These are phyloP conservation scores for Eutypella sp. DNA, from an alignment of 2,329 filamentous ascomycete genomes.

Conservation along the genomic window DNA sequence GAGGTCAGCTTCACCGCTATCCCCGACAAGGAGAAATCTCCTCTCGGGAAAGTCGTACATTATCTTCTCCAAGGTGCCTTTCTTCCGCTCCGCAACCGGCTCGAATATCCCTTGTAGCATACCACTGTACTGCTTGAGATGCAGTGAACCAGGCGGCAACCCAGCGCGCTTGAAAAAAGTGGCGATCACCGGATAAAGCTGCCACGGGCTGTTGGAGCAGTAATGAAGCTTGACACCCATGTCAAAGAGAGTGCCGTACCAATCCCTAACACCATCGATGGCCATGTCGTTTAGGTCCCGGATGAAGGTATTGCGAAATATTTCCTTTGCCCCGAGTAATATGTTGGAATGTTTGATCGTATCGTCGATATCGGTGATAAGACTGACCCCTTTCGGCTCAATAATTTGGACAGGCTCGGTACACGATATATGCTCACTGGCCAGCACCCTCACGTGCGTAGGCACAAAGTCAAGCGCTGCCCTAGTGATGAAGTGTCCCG, in stretches of 20 bases:
- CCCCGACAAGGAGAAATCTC: conserved; percentile 86
- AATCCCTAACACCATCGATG: conserved; percentile 81
- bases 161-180: conserved; percentile 78
- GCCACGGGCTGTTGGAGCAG: conserved; percentile 99
- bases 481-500: conserved; percentile 79
- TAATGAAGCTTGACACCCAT: conserved; percentile 91
- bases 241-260: conserved; percentile 74
- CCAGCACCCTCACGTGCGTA: conserved; percentile 81
- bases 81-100: conserved; percentile 92
- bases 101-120: conserved; percentile 99
- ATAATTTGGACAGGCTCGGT: conserved; percentile 74
- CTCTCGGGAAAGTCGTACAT: conserved; percentile 84
- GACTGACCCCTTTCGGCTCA: conserved; percentile 73
- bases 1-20: conserved; percentile 93
- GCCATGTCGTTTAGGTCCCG: conserved; percentile 76
- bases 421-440: conserved; percentile 77
- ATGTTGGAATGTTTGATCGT: conserved; percentile 97
- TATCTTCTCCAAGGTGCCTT: conserved; percentile 78
- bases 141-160: conserved; percentile 82
- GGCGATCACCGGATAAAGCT: conserved; percentile 84
- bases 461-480: conserved; percentile 85
- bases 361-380: conserved; percentile 97
- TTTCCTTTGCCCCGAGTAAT: conserved; percentile 78
- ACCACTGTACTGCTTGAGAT: conserved; percentile 92
- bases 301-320: conserved; percentile 94